phyloP scores from a whole-genome alignment of 2,329 filamentous ascomycete species.

The Botrytis sinoallii region DNA sequence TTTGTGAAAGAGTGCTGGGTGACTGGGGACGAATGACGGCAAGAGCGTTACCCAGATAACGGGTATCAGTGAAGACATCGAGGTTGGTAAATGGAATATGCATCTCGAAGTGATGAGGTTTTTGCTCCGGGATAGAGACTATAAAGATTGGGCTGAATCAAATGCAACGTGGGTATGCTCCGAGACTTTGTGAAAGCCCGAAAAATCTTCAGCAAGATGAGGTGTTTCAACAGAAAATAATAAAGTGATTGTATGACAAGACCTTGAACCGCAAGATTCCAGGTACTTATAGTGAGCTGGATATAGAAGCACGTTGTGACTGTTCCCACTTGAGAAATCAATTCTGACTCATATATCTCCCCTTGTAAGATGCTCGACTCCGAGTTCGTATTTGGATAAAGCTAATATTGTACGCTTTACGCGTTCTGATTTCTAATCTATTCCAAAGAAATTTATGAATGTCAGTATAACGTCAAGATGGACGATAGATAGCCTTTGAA shows the following conservation, averaged over 20 bases:
- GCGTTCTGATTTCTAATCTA: background rate
- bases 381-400: background rate
- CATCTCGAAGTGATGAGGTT: conserved; percentile 31
- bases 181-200: background rate
- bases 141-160: too few relatives aligned
- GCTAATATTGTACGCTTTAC: background rate
- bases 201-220: too few relatives aligned
- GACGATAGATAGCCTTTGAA: background rate
- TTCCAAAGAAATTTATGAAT: too few relatives aligned
- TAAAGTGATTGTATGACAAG: background rate
- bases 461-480: background rate
- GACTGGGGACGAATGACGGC: conserved; percentile 55
- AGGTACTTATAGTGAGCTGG: background rate
- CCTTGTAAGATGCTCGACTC: background rate
- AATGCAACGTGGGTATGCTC: background rate
- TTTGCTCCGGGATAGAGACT: background rate
- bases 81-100: conserved; percentile 31
- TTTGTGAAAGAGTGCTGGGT: conserved; percentile 44
- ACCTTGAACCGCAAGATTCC: background rate
- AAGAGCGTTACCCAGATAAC: conserved; percentile 57
- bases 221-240: background rate
- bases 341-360: conserved; percentile 1
- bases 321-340: background rate
- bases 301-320: background rate
- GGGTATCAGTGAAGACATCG: conserved; percentile 54